phyloP scores from a whole-genome alignment of 140 eudicot genomes.

The Oenanthe javanica region DNA sequence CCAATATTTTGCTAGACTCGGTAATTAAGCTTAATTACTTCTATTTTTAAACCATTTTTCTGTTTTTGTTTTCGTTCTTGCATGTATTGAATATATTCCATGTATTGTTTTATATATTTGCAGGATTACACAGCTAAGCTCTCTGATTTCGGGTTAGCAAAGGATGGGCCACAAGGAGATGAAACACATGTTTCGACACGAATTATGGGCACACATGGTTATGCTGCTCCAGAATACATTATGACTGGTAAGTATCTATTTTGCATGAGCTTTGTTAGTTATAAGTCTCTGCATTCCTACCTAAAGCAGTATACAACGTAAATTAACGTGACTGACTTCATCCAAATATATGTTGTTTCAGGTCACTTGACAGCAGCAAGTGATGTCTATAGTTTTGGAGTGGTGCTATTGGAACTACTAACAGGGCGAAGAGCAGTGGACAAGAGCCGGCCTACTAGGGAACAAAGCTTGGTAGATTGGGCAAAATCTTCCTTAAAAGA shows the following conservation, averaged over 20 bases:
- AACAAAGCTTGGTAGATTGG: conserved; percentile 72
- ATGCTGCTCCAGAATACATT: conserved; percentile 55
- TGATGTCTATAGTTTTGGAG: conserved; percentile 66
- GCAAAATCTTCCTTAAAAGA: conserved; percentile 52
- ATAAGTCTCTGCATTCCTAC: neutral
- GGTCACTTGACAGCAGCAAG: conserved; percentile 67
- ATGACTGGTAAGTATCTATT: conserved; percentile 40
- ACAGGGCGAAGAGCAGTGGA: conserved; percentile 65
- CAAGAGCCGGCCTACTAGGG: conserved; percentile 62
- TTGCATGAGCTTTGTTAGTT: neutral
- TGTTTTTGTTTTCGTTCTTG: neutral
- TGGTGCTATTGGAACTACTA: conserved; percentile 48
- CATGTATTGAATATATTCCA: conserved; percentile 8
- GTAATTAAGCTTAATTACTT: conserved; percentile 21
- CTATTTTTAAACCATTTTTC: neutral
- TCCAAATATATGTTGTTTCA: conserved; percentile 7
- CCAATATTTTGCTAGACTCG: conserved; percentile 82
- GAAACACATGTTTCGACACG: conserved; percentile 59
- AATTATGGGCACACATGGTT: conserved; percentile 60
- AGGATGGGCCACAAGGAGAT: conserved; percentile 59
- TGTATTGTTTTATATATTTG: neutral
- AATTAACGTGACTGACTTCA: neutral
- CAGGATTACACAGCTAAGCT: conserved; percentile 49
- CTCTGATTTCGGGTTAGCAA: conserved; percentile 57
- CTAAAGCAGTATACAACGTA: neutral